These are phyloP conservation scores for Penicillium flavigenum DNA, from an alignment of 495 filamentous ascomycete genomes.

Conservation along the genomic window DNA sequence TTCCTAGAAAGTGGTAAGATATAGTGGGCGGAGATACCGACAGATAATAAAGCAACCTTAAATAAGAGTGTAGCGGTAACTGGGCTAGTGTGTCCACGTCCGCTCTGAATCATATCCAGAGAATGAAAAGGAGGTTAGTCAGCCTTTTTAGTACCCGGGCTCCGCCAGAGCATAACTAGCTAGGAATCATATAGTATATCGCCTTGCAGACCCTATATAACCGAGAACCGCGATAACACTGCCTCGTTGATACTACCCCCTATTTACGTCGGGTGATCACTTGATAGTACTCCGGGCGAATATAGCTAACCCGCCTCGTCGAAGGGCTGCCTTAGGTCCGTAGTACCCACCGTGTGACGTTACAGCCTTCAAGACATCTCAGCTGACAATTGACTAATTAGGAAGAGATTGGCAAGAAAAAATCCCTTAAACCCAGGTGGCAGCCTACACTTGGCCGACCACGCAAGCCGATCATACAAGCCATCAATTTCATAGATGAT, in stretches of 20 bases:
- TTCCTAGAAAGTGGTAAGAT: conserved; percentile 9
- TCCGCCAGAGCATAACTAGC: conserved; percentile 5
- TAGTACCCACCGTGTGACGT: too few relatives aligned
- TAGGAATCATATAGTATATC: conserved; percentile 13
- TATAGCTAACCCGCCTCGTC: too few relatives aligned
- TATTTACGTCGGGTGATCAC: conserved; percentile 2
- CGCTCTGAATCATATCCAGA: conserved; percentile 5
- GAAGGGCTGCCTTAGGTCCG: too few relatives aligned
- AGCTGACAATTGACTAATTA: too few relatives aligned
- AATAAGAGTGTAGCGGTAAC: conserved; percentile 5
- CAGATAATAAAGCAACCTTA: conserved; percentile 7
- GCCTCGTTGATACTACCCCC: conserved; percentile 5
- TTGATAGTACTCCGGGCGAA: too few relatives aligned
- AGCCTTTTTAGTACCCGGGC: conserved; percentile 5
- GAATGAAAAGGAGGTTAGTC: conserved; percentile 1
- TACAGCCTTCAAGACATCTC: too few relatives aligned
- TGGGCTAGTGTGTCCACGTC: conserved; percentile 13
- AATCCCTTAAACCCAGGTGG: too few relatives aligned
- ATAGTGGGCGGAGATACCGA: conserved; percentile 5
- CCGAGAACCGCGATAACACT: conserved; percentile 3
- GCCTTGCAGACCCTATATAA: conserved; percentile 5
- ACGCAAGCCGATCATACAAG: conserved; percentile 12
- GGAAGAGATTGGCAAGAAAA: too few relatives aligned
- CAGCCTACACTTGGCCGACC: too few relatives aligned
- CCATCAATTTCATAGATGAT: conserved; percentile 9